phyloP scores from a whole-genome alignment of 2,329 filamentous ascomycete species.

The Cryphonectria nitschkei region DNA sequence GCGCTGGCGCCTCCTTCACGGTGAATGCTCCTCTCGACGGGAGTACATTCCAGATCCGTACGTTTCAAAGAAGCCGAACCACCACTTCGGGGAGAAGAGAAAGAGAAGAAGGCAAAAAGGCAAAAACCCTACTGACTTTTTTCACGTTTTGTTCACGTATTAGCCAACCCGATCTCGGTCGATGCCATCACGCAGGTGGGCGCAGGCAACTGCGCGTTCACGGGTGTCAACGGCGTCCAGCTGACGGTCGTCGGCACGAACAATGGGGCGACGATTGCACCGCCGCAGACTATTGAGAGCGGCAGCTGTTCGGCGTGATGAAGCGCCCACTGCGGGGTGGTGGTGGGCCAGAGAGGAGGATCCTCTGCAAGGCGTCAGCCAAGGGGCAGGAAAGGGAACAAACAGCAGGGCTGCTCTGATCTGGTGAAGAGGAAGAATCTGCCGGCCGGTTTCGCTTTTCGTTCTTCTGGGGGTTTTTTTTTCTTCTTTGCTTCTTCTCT shows the following conservation, averaged over 20 bases:
- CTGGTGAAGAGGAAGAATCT: not conserved
- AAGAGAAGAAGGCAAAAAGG: no score
- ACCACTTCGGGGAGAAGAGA: no score
- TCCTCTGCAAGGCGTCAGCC: not conserved
- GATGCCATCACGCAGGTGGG: constrained; percentile 23
- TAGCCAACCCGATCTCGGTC: constrained; percentile 23
- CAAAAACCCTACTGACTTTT: not conserved
- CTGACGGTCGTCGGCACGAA: constrained; percentile 15
- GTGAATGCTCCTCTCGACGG: constrained; percentile 21
- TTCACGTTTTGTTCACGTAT: no score
- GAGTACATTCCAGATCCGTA: constrained; percentile 13
- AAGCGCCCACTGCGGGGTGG: not conserved
- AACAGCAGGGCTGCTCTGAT: constrained; percentile 8
- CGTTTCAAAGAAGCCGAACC: not conserved
- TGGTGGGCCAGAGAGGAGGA: not conserved
- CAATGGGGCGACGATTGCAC: constrained; percentile 22
- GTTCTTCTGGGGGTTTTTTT: not conserved
- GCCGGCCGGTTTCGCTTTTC: no score
- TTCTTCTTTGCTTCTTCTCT: not conserved
- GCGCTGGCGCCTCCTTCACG: constrained; percentile 19
- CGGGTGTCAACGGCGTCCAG: constrained; percentile 16
- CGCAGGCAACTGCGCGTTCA: constrained; percentile 17
- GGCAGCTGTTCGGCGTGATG: constrained; percentile 15
- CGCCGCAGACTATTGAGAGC: constrained; percentile 20
- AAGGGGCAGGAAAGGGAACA: not conserved